Evolutionary conservation across 2,329 filamentous ascomycete species (phyloP), one percentile per base, ranked within the genome.

Genomic region (Corniculantispora saksenae): DNA sequence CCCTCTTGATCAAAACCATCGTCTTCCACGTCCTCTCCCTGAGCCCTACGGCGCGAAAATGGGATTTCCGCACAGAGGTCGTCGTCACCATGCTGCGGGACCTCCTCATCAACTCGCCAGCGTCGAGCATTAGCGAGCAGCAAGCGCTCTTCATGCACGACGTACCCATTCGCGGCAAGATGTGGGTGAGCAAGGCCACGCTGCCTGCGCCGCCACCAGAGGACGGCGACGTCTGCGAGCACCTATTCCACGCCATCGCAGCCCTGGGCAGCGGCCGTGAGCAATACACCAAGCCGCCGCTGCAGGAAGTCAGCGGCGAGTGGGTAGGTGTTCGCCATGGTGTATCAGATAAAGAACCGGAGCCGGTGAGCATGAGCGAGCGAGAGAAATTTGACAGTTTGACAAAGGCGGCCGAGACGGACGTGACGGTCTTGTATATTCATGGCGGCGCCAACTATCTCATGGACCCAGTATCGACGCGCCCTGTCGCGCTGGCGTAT

Each of bases 171-270:
- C 91, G 91, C 72, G 89, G 90, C 3, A 84, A 84, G 38, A 84
- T 91, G 68, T 93, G 90, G 90, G 82, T 91, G 13, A 86, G 85
- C 58, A 88, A 86, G 65, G 82, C 85, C 5, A 84, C 80, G 0
- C 76, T 90, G 15, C 80, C 83, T 0, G 78, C 78, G 5, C 87
- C 86, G 4, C 87, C 86, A 1, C 74, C 81, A 69, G 82, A 72
- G 73, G 65, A 64, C 50, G 38, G 38, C 38, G 65, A 61, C 27
- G 38, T 65, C n/a, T 29, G 38, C 19, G 32, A 29, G 40, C 56
- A 47, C 29, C 8, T 65, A 21, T 17, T 27, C 23, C 19, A 3
- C 12, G 50, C 57, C 35, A n/a, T 65, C 13, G 51, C 45, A 9
- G 57, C 57, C 9, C 55, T 60, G n/a, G 63, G 63, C 27, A 19